Conservation (phyloP, 768 basidiomycete species). For the Collybiopsis luxurians region DNA sequence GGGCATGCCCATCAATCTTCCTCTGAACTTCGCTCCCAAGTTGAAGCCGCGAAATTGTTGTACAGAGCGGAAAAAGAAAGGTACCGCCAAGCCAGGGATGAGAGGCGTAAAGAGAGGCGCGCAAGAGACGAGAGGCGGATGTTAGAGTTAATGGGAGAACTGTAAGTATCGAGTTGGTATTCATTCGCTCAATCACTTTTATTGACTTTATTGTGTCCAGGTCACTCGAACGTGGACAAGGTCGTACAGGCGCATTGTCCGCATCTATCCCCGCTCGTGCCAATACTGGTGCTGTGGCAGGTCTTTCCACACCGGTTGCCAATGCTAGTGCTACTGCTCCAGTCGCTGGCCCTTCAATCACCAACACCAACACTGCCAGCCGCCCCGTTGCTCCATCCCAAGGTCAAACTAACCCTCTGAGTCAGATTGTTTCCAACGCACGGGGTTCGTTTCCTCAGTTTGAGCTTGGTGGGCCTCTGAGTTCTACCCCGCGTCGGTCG, state of each 20-base stretch:
- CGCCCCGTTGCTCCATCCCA: conserved; percentile 16
- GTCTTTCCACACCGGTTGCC: no score
- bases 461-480: conserved; percentile 47
- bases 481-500: conserved; percentile 36
- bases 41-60: conserved; percentile 62
- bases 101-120: conserved; percentile 35
- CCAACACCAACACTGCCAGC: conserved; percentile 14
- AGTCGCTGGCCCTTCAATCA: conserved; percentile 14
- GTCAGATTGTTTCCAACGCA: conserved; percentile 61
- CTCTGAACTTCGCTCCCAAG: conserved; percentile 31
- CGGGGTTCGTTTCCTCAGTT: conserved; percentile 58
- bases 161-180: background rate
- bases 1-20: background rate
- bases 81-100: conserved; percentile 59
- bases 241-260: conserved; percentile 5
- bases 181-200: background rate
- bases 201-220: background rate
- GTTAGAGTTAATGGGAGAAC: conserved; percentile 6
- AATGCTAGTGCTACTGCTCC: no score
- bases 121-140: conserved; percentile 15
- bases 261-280: no score
- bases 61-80: conserved; percentile 73
- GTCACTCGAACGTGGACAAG: conserved; percentile 4
- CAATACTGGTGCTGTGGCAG: conserved; percentile 3
- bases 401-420: background rate